Evolutionary conservation across 164 flowering plant genomes (phyloP), one percentile per base, ranked within the genome.

Genomic region (Platanus orientalis): DNA sequence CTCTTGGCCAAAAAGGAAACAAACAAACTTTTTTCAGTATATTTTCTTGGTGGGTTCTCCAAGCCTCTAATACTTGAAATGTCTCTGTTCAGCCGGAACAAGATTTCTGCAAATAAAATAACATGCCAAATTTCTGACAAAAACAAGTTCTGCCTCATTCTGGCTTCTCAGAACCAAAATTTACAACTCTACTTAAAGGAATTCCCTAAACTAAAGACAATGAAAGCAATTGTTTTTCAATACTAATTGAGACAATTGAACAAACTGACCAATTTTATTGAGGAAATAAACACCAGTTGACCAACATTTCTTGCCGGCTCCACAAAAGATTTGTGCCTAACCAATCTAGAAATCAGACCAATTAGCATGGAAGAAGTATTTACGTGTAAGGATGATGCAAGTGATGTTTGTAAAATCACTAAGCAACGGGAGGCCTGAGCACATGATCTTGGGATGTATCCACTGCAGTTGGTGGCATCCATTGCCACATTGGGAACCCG

Each of bases 391-490:
- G 5, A 45, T 45, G 49, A 45, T 17, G 3, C 19, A 45, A 45
- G 49, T 5, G 6, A 14, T 2, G 20, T 5, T 2, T 16, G 4
- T 45, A 6, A 45, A 45, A 45, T 36, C 13, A 45, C 1, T 45
- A 45, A 17, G 49, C 49, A 16, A 45, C 49, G 16, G 49, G 49
- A 17, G 49, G 49, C 49, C 49, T 45, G 52, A 63, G 72, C 23
- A 63, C 58, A 19, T 69, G 67, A 42, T 63, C 72, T 58, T 63
- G 72, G 36, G 72, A 63, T 29, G 72, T 69, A 47, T 69, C 72
- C 13, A 69, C 57, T 19, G 58, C 59, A 20, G 72, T 44, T 23
- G 67, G 59, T 20, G 71, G 58, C 5, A 68, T 68, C 71, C 71
- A 68, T 54, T 68, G 71, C 71, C 71, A 68, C 71, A 68, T 68